A percentile compares a stretch with the other conserved stretches of the same genome.
phyloP scores from a whole-genome alignment of 441 rosid species.

The Populus hybrid region DNA sequence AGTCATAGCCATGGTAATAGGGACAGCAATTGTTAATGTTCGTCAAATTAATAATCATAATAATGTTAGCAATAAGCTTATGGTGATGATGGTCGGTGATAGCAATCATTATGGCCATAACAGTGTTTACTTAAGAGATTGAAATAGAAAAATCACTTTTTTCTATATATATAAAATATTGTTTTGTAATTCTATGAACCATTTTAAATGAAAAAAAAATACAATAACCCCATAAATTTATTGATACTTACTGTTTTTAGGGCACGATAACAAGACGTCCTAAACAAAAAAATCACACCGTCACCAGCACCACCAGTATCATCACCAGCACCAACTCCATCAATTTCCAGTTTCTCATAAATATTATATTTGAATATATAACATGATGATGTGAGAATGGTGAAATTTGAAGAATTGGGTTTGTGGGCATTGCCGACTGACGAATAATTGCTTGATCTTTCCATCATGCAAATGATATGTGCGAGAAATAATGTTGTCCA shows the following conservation, averaged over 20 bases:
- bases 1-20: too few species aligned
- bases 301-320: too few species aligned
- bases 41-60: too few species aligned
- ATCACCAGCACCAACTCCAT: too few species aligned
- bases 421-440: background rate
- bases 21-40: too few species aligned
- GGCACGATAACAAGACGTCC: too few species aligned
- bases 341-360: background rate
- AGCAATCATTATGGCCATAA: background rate
- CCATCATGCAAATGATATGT: conserved; percentile 15
- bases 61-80: background rate
- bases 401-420: background rate
- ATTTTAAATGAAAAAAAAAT: too few species aligned
- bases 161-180: too few species aligned
- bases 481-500: background rate
- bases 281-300: too few species aligned
- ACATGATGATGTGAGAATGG: background rate
- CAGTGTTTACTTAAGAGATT: background rate
- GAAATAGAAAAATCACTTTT: background rate
- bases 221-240: too few species aligned
- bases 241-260: too few species aligned
- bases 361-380: background rate
- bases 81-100: background rate
- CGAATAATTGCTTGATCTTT: conserved; percentile 6
- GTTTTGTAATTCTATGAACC: too few species aligned